Evolutionary conservation across 805 yeast species (phyloP).

Genomic region (Komagataella ulmi): DNA sequence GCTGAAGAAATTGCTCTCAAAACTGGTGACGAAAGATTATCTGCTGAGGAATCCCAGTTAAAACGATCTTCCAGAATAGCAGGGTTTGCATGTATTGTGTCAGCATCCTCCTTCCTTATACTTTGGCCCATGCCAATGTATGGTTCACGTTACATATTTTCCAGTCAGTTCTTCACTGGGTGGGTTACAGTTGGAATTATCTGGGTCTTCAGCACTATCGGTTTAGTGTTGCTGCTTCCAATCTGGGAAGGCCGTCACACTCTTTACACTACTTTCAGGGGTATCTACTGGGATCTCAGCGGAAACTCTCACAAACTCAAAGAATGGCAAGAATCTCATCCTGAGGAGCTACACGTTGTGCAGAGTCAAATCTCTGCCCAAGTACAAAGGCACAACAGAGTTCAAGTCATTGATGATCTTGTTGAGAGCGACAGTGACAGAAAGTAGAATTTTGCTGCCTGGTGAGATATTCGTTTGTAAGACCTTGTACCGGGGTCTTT

Average conservation of each 20-base stretch:
- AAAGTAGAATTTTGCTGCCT: background rate
- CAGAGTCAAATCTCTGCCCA: slow-evolving; percentile 44
- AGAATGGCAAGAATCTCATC: slow-evolving; percentile 65
- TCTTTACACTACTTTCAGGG: slow-evolving; percentile 51
- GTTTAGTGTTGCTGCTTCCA: slow-evolving; percentile 56
- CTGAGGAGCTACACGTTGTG: slow-evolving; percentile 67
- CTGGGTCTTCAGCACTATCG: slow-evolving; percentile 63
- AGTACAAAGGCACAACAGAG: slow-evolving; percentile 14
- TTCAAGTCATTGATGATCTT: slow-evolving; percentile 7
- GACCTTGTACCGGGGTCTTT: background rate
- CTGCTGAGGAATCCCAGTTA: slow-evolving; percentile 40
- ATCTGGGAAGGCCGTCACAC: slow-evolving; percentile 62
- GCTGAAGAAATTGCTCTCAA: slow-evolving; percentile 16
- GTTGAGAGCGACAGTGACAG: background rate
- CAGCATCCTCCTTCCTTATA: slow-evolving; percentile 52
- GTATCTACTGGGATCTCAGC: slow-evolving; percentile 73
- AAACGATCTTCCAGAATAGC: slow-evolving; percentile 49
- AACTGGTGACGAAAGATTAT: slow-evolving; percentile 10
- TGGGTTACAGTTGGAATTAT: slow-evolving; percentile 77
- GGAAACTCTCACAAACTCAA: slow-evolving; percentile 65
- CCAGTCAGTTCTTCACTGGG: slow-evolving; percentile 70
- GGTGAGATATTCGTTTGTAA: background rate
- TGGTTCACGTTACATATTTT: slow-evolving; percentile 65
- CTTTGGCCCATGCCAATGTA: slow-evolving; percentile 95
- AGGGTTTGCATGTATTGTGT: slow-evolving; percentile 39